Evolutionary conservation across 345 rosid species (phyloP).

Genomic region (Mangifera indica): DNA sequence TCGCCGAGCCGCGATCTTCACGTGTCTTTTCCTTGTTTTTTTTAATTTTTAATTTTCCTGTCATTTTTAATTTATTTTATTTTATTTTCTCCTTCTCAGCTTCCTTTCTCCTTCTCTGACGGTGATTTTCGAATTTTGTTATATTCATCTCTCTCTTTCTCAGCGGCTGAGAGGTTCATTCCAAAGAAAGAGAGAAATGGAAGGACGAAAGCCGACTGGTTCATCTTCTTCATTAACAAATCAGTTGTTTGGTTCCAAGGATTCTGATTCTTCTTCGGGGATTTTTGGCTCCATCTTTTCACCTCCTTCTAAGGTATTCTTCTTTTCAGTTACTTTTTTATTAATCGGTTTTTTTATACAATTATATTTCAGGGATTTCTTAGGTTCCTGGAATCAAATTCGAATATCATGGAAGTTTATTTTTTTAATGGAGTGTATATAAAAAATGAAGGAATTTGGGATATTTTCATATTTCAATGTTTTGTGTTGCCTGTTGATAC

Average conservation of each 20-base stretch:
- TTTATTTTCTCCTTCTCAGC: too few species aligned
- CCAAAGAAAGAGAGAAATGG: conserved; percentile 41
- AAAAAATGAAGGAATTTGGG: too few species aligned
- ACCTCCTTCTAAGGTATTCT: conserved; percentile 54
- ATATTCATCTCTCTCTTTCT: conserved; percentile 19
- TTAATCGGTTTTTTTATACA: neutral
- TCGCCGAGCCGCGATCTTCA: conserved; percentile 27
- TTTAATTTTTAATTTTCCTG: neutral
- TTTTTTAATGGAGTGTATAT: neutral
- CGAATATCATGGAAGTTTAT: neutral
- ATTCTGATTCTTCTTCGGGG: conserved; percentile 52
- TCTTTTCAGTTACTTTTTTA: neutral
- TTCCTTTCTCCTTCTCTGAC: conserved; percentile 7
- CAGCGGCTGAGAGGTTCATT: conserved; percentile 19
- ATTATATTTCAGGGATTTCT: conserved; percentile 12
- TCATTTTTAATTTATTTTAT: too few species aligned
- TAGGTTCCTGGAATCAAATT: neutral
- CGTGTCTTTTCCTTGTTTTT: conserved; percentile 24
- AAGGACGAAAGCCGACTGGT: conserved; percentile 44
- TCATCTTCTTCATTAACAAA: conserved; percentile 49
- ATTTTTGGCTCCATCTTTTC: conserved; percentile 63
- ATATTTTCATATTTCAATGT: neutral
- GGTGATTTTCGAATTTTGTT: conserved; percentile 21
- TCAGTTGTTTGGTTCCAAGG: conserved; percentile 71
- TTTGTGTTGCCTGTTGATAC: neutral